Conservation (phyloP, 2,329 filamentous ascomycete species). For the Fusarium anguioides region DNA sequence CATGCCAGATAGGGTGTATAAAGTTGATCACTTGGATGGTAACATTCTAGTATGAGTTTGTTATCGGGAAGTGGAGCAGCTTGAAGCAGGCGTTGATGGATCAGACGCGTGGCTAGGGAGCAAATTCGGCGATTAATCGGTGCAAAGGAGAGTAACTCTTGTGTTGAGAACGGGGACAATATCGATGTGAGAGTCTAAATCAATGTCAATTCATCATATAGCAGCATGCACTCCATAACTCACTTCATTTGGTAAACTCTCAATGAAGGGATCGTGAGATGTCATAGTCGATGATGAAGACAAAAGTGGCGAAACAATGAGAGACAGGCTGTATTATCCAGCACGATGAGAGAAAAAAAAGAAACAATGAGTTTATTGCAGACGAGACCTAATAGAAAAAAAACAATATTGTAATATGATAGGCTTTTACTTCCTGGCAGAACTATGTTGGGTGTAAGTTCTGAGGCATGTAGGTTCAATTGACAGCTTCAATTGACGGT, state of each 20-base stretch:
- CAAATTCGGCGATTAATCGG: conserved; percentile 72
- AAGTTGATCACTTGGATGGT: conserved; percentile 76
- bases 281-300: conserved; percentile 16
- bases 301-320: background rate
- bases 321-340: background rate
- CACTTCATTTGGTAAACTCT: conserved; percentile 35
- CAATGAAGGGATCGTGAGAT: conserved; percentile 15
- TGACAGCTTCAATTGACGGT: conserved; percentile 17
- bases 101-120: conserved; percentile 69
- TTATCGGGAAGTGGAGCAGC: conserved; percentile 51
- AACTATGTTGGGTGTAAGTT: background rate
- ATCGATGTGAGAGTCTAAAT: conserved; percentile 26
- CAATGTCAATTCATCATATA: background rate
- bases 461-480: conserved; percentile 21
- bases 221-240: background rate
- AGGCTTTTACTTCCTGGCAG: background rate
- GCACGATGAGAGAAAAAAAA: accelerated
- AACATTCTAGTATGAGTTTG: conserved; percentile 81
- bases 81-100: conserved; percentile 70
- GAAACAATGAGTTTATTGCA: too few relatives aligned
- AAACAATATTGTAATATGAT: background rate
- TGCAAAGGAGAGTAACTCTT: conserved; percentile 66
- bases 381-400: background rate
- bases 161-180: conserved; percentile 60
- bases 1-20: conserved; percentile 76